Evolutionary conservation across 2,329 filamentous ascomycete genomes (phyloP), one percentile per base, ranked within the genome.

Genomic region (Chalara sp.): DNA sequence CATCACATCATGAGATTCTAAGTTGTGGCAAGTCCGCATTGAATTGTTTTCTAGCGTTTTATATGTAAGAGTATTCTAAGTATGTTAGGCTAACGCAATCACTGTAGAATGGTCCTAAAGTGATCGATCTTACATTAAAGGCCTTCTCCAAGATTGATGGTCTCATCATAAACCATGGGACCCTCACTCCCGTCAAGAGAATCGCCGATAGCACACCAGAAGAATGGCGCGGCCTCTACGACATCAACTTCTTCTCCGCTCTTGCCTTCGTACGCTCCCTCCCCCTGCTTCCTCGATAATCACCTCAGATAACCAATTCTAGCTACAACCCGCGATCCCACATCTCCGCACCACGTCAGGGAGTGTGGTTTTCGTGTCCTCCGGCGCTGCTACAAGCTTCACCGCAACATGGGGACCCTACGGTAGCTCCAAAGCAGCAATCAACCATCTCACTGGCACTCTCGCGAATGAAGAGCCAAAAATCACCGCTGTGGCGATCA

Each of bases 131-230:
- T 1, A 86, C 90, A 0, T 63, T 86, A 8, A 70, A 78, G 31
- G 71, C 78, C 0, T 97, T 89, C 66, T 85, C 84, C 7, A 75
- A 73, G 46, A 70, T 99, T 5, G 90, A 99, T 64, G 86, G 84
- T 1, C 66, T 99, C 43, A 81, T 99, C 10, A 72, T 97, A 55
- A 97, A 97, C 67, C 93, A 99, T 65, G 91, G 90, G 21, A 75
- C 83, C 1, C 70, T 99, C 43, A 78, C 82, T n/a, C 87, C 89
- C 1, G 83, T 95, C 41, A 81, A 80, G 47, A 81, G 79, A 52
- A 72, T 97, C 43, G 81, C 72, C 4, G 79, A 92, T 50, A 76
- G 78, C 12, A 78, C 80, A n/a, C 64, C 82, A 0, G 81, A 86
- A 37, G 84, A 87, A 54, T 96, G 91, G 88, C 84, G 82, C 62